Evolutionary conservation across 371 early-diverging fungal species (phyloP).

Genomic region (Rhizomucor miehei): DNA sequence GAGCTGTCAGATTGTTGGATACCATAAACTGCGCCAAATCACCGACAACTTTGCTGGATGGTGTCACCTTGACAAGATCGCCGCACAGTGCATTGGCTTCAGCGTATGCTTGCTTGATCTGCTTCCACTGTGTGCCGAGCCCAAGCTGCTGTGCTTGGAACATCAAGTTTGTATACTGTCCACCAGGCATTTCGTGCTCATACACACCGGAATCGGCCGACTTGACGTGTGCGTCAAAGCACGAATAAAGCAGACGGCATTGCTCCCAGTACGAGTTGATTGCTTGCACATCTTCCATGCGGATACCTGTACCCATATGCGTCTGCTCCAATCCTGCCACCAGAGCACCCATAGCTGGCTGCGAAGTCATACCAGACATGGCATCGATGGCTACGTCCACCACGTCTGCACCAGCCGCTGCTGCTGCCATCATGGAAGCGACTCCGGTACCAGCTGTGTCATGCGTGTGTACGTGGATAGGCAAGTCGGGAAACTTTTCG

Average conservation of each 20-base stretch:
- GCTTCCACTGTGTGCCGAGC: slow-evolving; percentile 89
- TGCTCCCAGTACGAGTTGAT: slow-evolving; percentile 96
- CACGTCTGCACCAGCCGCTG: slow-evolving; percentile 93
- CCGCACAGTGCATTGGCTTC: slow-evolving; percentile 92
- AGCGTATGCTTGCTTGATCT: slow-evolving; percentile 88
- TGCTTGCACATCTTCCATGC: slow-evolving; percentile 69
- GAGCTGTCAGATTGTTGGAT: slow-evolving; percentile 71
- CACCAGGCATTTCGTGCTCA: slow-evolving; percentile 96
- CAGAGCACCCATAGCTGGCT: slow-evolving; percentile 95
- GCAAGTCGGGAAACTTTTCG: slow-evolving; percentile 83
- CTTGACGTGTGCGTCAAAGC: slow-evolving; percentile 91
- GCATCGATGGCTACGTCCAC: slow-evolving; percentile 90
- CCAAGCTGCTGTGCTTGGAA: slow-evolving; percentile 95
- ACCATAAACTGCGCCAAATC: slow-evolving; percentile 98
- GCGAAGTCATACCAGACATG: slow-evolving; percentile 96
- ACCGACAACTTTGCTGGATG: slow-evolving; percentile 95
- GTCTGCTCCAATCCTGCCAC: slow-evolving; percentile 82
- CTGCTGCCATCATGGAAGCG: slow-evolving; percentile 89
- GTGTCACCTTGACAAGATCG: slow-evolving; percentile 96
- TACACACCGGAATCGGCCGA: slow-evolving; percentile 89
- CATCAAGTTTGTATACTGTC: slow-evolving; percentile 95
- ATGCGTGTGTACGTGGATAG: slow-evolving; percentile 95
- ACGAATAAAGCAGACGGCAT: slow-evolving; percentile 87
- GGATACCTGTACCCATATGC: slow-evolving; percentile 78
- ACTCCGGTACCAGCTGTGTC: slow-evolving; percentile 97